Base-by-base conservation (phyloP, 2,329 filamentous ascomycete species). In the Akanthomyces uredinophilus region DNA sequence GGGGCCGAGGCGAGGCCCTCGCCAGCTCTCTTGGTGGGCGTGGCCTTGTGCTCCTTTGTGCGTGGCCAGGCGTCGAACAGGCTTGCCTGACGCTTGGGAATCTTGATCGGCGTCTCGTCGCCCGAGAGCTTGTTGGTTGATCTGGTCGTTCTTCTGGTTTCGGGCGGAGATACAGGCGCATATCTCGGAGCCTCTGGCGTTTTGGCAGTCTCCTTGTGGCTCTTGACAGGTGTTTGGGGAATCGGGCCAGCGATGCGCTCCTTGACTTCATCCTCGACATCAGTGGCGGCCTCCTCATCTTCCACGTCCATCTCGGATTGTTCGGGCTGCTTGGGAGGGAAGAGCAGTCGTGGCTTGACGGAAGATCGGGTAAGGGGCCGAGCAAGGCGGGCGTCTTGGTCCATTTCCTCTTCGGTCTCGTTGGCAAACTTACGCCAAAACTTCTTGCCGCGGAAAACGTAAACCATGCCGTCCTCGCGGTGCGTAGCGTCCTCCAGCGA, bases 371-470 rank as follows among this genome's bases (percentile, higher is more conserved):
- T 89, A 59, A 89, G 74, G 24, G 81, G 84, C 35, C 72, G 71
- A 63, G 71, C 66, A 35, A 75, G 73, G 52, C 70, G 67, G 51
- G 72, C 67, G 37, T 76, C 73, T 16, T 71, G 69, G 56, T 77
- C 75, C 47, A 76, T 68, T 62, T 70, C 70, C 44, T 77, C 71
- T 41, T 66, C 72, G 27, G 75, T 75, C 52, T 77, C 72, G 35
- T 78, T 76, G 8, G 77, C 73, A 67, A 88, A 91, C 70, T 87
- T 89, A 73, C 87, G 86, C 77, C 91, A 92, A 62, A 91, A 80
- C 71, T 86, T 91, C 79, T 89, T 91, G 72, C 91, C 91, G 68
- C 91, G 91, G 79, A 94, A 94, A 14, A 87, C 83, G 68, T 87
- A 91, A 64, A 92, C 78, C 70, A 92, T 82, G 64, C 91, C 91